phyloP scores from a whole-genome alignment of 1,284 basidiomycete species.

The Irpex sp. region DNA sequence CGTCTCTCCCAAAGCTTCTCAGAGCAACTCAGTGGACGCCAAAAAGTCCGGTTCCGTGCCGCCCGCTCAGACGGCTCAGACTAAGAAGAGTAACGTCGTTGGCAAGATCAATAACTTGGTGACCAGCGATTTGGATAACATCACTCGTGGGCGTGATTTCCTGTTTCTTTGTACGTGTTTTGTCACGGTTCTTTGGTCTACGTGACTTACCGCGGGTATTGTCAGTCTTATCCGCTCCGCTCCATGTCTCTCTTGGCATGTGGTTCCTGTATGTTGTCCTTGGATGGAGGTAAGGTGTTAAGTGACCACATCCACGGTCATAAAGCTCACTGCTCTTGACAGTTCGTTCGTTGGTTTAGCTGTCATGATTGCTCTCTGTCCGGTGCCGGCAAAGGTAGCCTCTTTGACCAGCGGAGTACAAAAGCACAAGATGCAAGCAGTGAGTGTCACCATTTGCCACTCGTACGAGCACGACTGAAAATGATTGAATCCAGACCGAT shows the following conservation, averaged over 20 bases:
- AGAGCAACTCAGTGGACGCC: slow-evolving; percentile 1
- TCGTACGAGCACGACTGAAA: background rate
- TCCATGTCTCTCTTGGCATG: slow-evolving; percentile 35
- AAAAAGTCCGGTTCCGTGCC: slow-evolving; percentile 10
- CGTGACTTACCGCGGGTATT: too few relatives aligned
- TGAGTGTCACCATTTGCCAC: slow-evolving; percentile 7
- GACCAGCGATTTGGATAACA: slow-evolving; percentile 29
- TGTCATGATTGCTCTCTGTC: slow-evolving; percentile 51
- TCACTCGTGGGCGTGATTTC: slow-evolving; percentile 25
- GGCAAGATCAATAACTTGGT: slow-evolving; percentile 46
- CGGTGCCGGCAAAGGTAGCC: slow-evolving; percentile 41
- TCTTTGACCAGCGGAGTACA: slow-evolving; percentile 29
- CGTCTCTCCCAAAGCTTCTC: slow-evolving; percentile 6
- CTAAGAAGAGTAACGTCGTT: slow-evolving; percentile 32
- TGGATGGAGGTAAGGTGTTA: slow-evolving; percentile 38
- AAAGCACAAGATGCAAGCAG: slow-evolving; percentile 30
- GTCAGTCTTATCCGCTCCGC: slow-evolving; percentile 29
- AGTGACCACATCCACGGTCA: background rate
- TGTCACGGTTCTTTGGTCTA: background rate
- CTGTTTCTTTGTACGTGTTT: slow-evolving; percentile 20
- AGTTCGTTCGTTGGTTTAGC: slow-evolving; percentile 48
- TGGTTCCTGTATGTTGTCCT: slow-evolving; percentile 43
- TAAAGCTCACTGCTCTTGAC: slow-evolving; percentile 27
- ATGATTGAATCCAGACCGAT: slow-evolving; percentile 39
- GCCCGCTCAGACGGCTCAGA: background rate